phyloP scores from a whole-genome alignment of 163 green algal genomes.

The Coccomyxa subellipsoidea region DNA sequence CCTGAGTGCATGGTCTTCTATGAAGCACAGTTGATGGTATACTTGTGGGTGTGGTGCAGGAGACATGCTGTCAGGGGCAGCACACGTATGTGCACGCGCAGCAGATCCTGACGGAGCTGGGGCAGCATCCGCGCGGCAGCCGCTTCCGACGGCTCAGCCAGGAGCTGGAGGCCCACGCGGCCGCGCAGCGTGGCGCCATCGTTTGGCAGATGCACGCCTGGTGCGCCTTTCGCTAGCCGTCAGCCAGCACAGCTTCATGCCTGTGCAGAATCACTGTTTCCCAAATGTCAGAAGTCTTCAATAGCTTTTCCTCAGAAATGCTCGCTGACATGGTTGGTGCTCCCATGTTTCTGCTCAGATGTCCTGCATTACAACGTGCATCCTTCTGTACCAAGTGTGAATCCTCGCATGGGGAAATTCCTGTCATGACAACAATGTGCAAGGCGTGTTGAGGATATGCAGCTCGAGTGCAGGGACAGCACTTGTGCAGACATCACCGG shows the following conservation, averaged over 20 bases:
- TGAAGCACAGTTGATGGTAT: too few species aligned
- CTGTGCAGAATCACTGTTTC: background rate
- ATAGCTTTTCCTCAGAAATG: background rate
- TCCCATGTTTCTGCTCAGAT: background rate
- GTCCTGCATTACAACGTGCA: background rate
- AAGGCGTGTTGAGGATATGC: too few species aligned
- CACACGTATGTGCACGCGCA: conserved; percentile 75
- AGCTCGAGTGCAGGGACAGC: too few species aligned
- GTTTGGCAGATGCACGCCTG: conserved; percentile 46
- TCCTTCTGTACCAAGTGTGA: too few species aligned
- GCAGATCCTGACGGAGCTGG: conserved; percentile 36
- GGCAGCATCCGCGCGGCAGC: conserved; percentile 19
- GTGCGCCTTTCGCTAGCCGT: background rate
- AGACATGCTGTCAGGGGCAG: conserved; percentile 51
- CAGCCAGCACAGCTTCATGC: conserved; percentile 7
- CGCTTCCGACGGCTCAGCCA: conserved; percentile 57
- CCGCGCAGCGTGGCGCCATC: conserved; percentile 31
- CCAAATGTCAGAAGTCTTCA: conserved; percentile 19
- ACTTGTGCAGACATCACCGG: too few species aligned
- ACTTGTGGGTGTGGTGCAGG: conserved; percentile 15
- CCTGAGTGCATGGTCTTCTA: too few species aligned
- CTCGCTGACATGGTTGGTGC: too few species aligned
- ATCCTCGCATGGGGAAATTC: too few species aligned
- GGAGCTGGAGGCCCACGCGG: conserved; percentile 57
- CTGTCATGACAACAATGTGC: too few species aligned